These are phyloP conservation scores for Hyphopichia wangnamkhiaoensis DNA, from an alignment of 1,139 yeast species.

Conservation along the genomic window DNA sequence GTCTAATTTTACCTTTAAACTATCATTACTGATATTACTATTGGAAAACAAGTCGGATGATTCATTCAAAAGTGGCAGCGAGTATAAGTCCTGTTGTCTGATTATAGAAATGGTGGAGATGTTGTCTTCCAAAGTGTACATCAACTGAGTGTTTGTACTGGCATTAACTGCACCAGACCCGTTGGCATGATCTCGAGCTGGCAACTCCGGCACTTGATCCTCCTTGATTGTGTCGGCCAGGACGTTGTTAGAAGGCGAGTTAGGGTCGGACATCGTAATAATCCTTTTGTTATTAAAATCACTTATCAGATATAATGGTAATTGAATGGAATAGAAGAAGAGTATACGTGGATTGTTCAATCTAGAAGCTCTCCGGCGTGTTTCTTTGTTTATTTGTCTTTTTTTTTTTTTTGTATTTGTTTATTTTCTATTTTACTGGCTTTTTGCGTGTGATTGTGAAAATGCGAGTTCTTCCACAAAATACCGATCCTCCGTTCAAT, in stretches of 20 bases:
- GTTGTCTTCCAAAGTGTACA: slow-evolving; percentile 15
- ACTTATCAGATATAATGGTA: too few species aligned
- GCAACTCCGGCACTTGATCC: slow-evolving; percentile 5
- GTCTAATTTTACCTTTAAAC: slow-evolving; percentile 8
- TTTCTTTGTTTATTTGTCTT: too few species aligned
- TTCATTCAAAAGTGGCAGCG: slow-evolving; percentile 38
- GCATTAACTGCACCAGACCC: background rate
- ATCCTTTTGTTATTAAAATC: too few species aligned
- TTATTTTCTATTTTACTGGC: too few species aligned
- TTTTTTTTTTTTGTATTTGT: too few species aligned
- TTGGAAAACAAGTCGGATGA: slow-evolving; percentile 31
- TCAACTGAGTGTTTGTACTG: background rate
- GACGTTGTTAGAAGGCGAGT: background rate
- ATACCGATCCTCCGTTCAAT: too few species aligned
- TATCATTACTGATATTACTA: slow-evolving; percentile 9
- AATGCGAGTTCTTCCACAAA: too few species aligned
- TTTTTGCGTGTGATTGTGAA: too few species aligned
- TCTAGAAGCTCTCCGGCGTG: too few species aligned
- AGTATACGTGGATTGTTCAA: too few species aligned
- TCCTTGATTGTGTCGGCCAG: background rate
- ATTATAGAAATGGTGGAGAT: slow-evolving; percentile 30
- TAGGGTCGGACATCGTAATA: background rate
- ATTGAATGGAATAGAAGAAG: too few species aligned
- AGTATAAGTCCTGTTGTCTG: slow-evolving; percentile 35
- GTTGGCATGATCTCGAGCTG: slow-evolving; percentile 5